Conservation (phyloP, 768 basidiomycete genomes). For the Daedalea quercina region DNA sequence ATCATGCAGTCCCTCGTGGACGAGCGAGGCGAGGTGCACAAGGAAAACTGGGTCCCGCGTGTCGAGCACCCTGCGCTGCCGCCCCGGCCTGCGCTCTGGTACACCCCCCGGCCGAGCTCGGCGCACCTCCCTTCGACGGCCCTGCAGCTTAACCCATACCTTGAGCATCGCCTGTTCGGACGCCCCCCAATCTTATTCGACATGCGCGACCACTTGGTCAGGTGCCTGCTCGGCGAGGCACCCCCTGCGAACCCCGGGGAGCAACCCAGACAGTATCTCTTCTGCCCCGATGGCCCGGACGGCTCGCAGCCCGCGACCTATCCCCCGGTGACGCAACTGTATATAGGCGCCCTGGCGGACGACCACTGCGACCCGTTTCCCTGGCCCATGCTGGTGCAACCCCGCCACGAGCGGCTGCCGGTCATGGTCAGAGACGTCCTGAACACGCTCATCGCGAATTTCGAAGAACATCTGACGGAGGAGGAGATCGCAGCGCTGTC, state of each 20-base stretch:
- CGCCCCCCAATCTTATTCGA: slow-evolving; percentile 45
- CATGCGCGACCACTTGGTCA: slow-evolving; percentile 24
- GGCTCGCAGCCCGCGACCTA: slow-evolving; percentile 56
- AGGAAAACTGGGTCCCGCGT: slow-evolving; percentile 44
- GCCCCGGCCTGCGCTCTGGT: slow-evolving; percentile 41
- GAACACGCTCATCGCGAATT: slow-evolving; percentile 36
- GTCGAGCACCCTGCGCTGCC: slow-evolving; percentile 43
- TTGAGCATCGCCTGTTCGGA: slow-evolving; percentile 36
- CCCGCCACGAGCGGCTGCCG: slow-evolving; percentile 17
- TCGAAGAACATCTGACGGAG: slow-evolving; percentile 24
- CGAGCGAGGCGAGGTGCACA: slow-evolving; percentile 22
- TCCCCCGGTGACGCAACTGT: slow-evolving; percentile 52
- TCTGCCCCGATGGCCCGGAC: slow-evolving; percentile 16
- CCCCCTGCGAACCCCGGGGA: slow-evolving; percentile 30
- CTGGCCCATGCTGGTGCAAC: slow-evolving; percentile 47
- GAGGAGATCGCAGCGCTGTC: slow-evolving; percentile 22
- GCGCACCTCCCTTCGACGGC: slow-evolving; percentile 39
- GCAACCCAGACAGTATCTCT: not conserved
- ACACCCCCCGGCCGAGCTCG: slow-evolving; percentile 29
- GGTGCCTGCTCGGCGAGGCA: slow-evolving; percentile 20
- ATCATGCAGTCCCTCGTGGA: slow-evolving; percentile 28
- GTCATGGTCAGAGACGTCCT: slow-evolving; percentile 45
- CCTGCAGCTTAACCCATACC: slow-evolving; percentile 51
- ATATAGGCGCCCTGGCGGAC: slow-evolving; percentile 45
- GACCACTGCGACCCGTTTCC: slow-evolving; percentile 41